phyloP scores from a whole-genome alignment of 179 eudicot genomes.

The Silene coronaria region DNA sequence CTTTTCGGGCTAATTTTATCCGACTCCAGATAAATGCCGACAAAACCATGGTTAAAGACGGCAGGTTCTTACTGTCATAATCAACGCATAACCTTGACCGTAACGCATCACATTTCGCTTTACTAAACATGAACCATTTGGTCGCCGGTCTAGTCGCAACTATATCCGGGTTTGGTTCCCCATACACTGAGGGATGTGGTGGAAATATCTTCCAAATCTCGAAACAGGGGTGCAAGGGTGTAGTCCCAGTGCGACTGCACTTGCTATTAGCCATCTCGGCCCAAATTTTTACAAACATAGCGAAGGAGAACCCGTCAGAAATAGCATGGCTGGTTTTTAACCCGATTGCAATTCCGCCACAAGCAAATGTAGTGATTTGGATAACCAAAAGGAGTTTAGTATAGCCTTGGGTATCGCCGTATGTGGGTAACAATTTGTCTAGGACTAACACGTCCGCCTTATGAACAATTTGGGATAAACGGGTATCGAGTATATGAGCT shows the following conservation, averaged over 20 bases:
- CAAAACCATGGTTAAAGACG: conserved; percentile 24
- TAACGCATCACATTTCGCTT: conserved; percentile 22
- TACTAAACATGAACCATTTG: conserved; percentile 9
- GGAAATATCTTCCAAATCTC: conserved; percentile 16
- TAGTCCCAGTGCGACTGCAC: background rate
- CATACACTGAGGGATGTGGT: background rate
- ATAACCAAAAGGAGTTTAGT: background rate
- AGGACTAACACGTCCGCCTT: conserved; percentile 7
- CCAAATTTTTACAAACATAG: conserved; percentile 36
- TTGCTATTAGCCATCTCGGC: conserved; percentile 22
- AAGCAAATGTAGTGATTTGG: conserved; percentile 28
- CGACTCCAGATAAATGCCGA: conserved; percentile 37
- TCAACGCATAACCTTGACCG: conserved; percentile 5
- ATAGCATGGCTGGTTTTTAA: conserved; percentile 35
- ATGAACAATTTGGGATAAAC: conserved; percentile 10
- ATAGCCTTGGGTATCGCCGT: conserved; percentile 21
- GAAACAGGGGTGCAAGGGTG: conserved; percentile 27
- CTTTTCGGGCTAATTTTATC: conserved; percentile 6
- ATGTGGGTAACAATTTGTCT: conserved; percentile 25
- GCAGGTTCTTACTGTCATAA: background rate
- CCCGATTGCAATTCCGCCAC: conserved; percentile 41
- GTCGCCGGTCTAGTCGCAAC: conserved; percentile 13
- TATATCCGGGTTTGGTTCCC: conserved; percentile 6
- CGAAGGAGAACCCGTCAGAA: conserved; percentile 30
- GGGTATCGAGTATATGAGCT: background rate